Conservation (phyloP, 176 grass and related monocot genomes). For the Guadua angustifolia region DNA sequence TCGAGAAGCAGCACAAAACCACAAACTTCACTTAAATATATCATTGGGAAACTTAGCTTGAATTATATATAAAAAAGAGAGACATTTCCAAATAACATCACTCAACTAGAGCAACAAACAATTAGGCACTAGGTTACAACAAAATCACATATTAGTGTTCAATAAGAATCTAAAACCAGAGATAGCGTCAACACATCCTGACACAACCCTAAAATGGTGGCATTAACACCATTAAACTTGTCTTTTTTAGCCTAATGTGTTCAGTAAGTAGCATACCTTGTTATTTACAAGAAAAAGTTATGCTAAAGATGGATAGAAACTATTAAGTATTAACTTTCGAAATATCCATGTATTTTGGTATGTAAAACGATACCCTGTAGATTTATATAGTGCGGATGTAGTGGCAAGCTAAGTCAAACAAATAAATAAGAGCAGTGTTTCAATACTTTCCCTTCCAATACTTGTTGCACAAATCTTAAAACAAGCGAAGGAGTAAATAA, state of each 20-base stretch:
- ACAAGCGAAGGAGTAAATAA: too few relatives aligned
- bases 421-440: too few relatives aligned
- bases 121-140: neutral
- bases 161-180: neutral
- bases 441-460: too few relatives aligned
- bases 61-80: neutral
- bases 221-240: neutral
- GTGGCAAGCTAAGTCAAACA: neutral
- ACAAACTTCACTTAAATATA: neutral
- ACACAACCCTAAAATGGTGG: neutral
- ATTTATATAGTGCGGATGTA: neutral
- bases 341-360: neutral
- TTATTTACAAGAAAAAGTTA: neutral
- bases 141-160: conserved; percentile 1
- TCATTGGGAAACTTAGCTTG: neutral
- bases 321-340: neutral
- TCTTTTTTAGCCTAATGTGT: neutral
- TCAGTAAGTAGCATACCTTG: neutral
- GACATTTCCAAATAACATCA: conserved; percentile 6
- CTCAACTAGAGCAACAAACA: neutral
- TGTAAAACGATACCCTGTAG: neutral
- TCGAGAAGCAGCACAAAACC: neutral
- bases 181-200: neutral
- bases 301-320: neutral
- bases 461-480: too few relatives aligned